Evolutionary conservation across 495 filamentous ascomycete genomes (phyloP).

Genomic region (Talaromyces stipitatus): DNA sequence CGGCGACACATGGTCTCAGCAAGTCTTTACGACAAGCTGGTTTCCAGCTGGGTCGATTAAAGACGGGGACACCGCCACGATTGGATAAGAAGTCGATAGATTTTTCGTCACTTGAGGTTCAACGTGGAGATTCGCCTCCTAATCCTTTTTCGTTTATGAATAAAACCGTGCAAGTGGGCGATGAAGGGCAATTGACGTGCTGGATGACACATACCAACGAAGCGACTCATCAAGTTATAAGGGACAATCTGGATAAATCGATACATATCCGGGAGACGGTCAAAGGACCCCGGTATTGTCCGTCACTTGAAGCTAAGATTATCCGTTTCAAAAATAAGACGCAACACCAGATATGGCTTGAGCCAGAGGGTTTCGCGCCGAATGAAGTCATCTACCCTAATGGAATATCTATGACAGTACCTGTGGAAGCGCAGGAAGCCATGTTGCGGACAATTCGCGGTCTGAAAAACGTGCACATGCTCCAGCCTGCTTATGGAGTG

Average conservation of each 20-base stretch:
- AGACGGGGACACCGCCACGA: slow-evolving; percentile 91
- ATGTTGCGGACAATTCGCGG: slow-evolving; percentile 79
- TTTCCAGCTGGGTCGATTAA: slow-evolving; percentile 83
- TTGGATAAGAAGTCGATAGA: slow-evolving; percentile 78
- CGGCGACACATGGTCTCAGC: slow-evolving; percentile 87
- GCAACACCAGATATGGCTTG: slow-evolving; percentile 88
- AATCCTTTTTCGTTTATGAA: slow-evolving; percentile 90
- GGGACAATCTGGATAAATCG: slow-evolving; percentile 80
- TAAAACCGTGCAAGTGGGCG: slow-evolving; percentile 59
- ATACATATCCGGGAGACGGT: slow-evolving; percentile 96
- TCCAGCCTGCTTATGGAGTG: slow-evolving; percentile 93
- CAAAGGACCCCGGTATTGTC: slow-evolving; percentile 90
- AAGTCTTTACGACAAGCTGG: slow-evolving; percentile 85
- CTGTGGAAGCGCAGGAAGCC: slow-evolving; percentile 72
- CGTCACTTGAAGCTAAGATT: slow-evolving; percentile 90
- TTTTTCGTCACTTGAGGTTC: slow-evolving; percentile 60
- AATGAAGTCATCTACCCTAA: slow-evolving; percentile 93
- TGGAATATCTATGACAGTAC: slow-evolving; percentile 94
- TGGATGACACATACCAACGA: slow-evolving; percentile 80
- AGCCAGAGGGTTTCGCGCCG: slow-evolving; percentile 85
- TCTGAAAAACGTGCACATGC: slow-evolving; percentile 85
- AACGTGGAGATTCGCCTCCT: slow-evolving; percentile 78
- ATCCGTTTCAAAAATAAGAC: slow-evolving; percentile 74
- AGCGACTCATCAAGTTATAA: slow-evolving; percentile 74
- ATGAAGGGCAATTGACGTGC: slow-evolving; percentile 67